phyloP scores from a whole-genome alignment of 257 asterid species.

The Solanum ossicruentum region DNA sequence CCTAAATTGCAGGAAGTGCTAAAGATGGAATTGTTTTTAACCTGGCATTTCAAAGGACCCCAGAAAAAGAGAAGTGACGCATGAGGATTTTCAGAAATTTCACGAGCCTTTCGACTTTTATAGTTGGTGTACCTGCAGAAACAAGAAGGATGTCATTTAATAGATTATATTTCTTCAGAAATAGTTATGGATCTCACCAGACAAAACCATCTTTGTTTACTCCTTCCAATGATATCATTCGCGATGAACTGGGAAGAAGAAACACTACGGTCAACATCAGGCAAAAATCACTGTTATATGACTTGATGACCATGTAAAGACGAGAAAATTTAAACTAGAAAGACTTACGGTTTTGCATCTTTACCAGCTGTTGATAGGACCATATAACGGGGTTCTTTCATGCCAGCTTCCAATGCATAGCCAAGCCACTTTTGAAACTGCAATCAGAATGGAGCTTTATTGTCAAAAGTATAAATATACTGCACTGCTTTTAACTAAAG shows the following conservation, averaged over 20 bases:
- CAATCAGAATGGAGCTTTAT: neutral
- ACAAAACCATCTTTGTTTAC: constrained; percentile 53
- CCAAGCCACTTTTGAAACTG: constrained; percentile 24
- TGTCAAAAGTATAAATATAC: neutral
- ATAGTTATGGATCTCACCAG: constrained; percentile 38
- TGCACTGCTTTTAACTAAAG: neutral
- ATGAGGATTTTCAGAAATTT: constrained; percentile 58
- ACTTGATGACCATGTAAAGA: neutral
- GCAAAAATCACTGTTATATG: neutral
- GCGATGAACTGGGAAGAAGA: constrained; percentile 42
- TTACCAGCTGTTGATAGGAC: constrained; percentile 16
- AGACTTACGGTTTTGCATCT: constrained; percentile 17
- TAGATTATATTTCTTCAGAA: neutral
- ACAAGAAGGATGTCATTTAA: neutral
- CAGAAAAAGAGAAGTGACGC: constrained; percentile 74
- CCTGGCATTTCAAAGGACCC: constrained; percentile 71
- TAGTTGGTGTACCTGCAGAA: constrained; percentile 62
- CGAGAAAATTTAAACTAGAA: neutral
- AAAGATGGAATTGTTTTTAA: neutral
- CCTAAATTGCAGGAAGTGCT: neutral
- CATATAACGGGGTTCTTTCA: constrained; percentile 19
- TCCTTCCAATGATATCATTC: constrained; percentile 68
- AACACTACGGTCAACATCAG: neutral
- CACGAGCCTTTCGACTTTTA: constrained; percentile 56
- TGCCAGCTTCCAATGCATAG: constrained; percentile 17